Base-by-base conservation (phyloP, 2,329 filamentous ascomycete genomes). In the Fusarium irregulare region DNA sequence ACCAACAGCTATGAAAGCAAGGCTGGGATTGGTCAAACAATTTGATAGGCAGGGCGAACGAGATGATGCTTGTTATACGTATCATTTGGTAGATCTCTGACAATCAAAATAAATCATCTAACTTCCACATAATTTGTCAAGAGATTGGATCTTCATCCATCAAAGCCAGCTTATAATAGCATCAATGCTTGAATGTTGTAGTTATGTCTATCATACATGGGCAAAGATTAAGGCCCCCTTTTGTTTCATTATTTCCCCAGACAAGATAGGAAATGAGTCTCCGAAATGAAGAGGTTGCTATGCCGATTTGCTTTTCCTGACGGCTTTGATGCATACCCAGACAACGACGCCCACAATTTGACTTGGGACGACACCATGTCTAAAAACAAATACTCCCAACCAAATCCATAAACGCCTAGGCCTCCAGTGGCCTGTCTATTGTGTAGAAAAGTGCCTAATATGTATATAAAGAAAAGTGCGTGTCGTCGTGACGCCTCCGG, bases 401-500 rank as follows among this genome's bases (percentile, higher is more conserved):
- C 48, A 48, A 37, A 61, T 42, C 42, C 51, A 21, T 23, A 41
- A 68, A 57, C 68, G 64, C 68, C 68, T 45, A 21, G 56, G 53
- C 68, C 60, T 28, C 51, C 64, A 49, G 28, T 70, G 50, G 56
- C 60, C 58, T 34, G 41, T 71, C 68, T 71, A 69, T 71, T 48
- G 13, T 48, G 49, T 64, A 67, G 42, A 64, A 64, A 64, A 51
- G 45, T 65, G 51, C 63, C 56, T 44, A 56, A 51, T 62, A 55
- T 58, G 56, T 58, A 51, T 62, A 53, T 58, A 59, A 42, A 57
- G 27, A 72, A 66, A 44, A 66, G 53, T 70, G 55, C 69, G 59
- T 72, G 49, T 72, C 69, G 62, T 72, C 69, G 56, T 72, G 61
- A 67, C 61, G 65, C 66, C 69, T 44, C 40, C 41, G 44, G 51